These are phyloP conservation scores for Chlamydomonas sphaeroides DNA, from an alignment of 139 green algal species.

Conservation along the genomic window DNA sequence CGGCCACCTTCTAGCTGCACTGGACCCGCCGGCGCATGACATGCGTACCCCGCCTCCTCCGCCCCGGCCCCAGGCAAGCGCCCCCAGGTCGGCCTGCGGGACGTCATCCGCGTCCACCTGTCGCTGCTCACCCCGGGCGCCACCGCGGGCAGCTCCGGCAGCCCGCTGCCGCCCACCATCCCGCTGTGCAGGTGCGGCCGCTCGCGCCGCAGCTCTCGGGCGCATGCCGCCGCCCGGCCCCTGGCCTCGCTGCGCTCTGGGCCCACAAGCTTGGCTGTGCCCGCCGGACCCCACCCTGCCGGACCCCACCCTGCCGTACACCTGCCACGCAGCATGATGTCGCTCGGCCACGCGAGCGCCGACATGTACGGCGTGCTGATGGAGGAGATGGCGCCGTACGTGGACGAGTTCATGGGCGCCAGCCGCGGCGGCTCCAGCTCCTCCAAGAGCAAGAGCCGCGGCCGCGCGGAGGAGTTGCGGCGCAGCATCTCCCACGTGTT, in stretches of 20 bases:
- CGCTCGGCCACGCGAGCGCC: slow-evolving; percentile 71
- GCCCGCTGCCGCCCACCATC: not conserved
- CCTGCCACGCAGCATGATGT: slow-evolving; percentile 70
- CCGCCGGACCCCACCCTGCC: no score
- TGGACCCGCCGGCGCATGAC: no score
- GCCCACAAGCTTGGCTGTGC: no score
- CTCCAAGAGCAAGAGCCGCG: slow-evolving; percentile 36
- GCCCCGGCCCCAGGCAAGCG: no score
- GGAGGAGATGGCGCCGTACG: slow-evolving; percentile 60
- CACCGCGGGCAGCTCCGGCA: not conserved
- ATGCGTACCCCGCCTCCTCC: no score
- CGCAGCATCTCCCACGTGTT: slow-evolving; percentile 48
- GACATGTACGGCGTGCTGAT: slow-evolving; percentile 64
- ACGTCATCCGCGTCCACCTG: slow-evolving; percentile 38
- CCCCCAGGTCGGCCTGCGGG: not conserved
- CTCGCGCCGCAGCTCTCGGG: no score
- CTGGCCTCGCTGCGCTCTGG: no score
- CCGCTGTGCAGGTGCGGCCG: slow-evolving; percentile 12
- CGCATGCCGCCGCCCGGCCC: no score
- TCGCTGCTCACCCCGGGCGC: not conserved
- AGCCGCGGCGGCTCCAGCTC: not conserved
- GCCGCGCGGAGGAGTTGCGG: slow-evolving; percentile 36
- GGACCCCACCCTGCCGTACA: no score
- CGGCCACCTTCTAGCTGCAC: no score
- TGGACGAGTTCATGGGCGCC: slow-evolving; percentile 63